Evolutionary conservation across 306 rosid species (phyloP).

Genomic region (Inga leiocalycina): DNA sequence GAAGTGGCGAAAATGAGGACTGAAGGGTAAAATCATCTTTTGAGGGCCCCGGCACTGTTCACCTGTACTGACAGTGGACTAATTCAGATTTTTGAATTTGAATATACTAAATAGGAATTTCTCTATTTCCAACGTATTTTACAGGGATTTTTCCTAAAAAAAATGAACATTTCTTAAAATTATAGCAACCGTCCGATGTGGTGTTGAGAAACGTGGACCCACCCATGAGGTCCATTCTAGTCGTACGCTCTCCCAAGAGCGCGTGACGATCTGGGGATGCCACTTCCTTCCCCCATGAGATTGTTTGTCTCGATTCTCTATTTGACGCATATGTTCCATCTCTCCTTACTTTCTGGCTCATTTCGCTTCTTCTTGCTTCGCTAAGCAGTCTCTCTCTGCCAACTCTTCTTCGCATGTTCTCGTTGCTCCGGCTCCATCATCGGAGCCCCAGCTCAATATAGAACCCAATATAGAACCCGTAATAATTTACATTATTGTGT

Average conservation of each 20-base stretch:
- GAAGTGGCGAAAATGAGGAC: too few species aligned
- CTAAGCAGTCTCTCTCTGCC: constrained; percentile 5
- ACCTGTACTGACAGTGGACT: too few species aligned
- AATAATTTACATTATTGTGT: not conserved
- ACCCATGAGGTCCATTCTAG: not conserved
- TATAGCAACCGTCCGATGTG: not conserved
- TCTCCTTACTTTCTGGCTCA: not conserved
- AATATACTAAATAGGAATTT: too few species aligned
- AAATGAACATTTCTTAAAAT: not conserved
- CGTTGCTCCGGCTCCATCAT: constrained; percentile 80
- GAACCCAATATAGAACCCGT: not conserved
- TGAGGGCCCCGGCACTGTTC: too few species aligned
- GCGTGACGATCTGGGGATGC: not conserved
- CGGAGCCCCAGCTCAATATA: constrained; percentile 65
- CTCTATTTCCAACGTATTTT: too few species aligned
- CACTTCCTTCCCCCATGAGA: not conserved
- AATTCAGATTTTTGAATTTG: too few species aligned
- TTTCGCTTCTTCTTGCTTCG: not conserved
- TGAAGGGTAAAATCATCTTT: too few species aligned
- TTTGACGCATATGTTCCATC: not conserved
- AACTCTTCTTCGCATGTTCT: constrained; percentile 44
- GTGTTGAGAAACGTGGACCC: not conserved
- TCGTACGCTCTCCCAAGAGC: not conserved
- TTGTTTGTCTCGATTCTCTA: not conserved
- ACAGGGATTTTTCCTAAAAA: too few species aligned